These are phyloP conservation scores for Aureobasidium sp. DNA, from an alignment of 2,329 filamentous ascomycete species.

Conservation along the genomic window DNA sequence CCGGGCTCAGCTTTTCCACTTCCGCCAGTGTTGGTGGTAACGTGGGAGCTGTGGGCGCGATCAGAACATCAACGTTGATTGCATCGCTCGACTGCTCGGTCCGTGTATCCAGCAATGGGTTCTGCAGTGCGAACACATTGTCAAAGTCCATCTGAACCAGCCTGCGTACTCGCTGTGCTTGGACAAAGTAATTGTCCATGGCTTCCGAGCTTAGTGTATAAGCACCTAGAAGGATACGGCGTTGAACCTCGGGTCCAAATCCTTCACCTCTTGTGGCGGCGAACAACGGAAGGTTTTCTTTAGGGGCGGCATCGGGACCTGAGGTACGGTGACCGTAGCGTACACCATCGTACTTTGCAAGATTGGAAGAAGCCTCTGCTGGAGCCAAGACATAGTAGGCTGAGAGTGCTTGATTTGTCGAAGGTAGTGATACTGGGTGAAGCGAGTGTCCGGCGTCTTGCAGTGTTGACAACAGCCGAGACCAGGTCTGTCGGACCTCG, in stretches of 20 bases:
- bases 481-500: conserved; percentile 62
- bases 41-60: conserved; percentile 80
- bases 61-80: conserved; percentile 65
- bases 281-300: conserved; percentile 46
- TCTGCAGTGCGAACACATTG: conserved; percentile 58
- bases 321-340: conserved; percentile 62
- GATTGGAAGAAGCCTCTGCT: conserved; percentile 89
- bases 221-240: conserved; percentile 79
- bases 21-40: conserved; percentile 57
- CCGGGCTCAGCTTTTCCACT: conserved; percentile 43
- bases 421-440: conserved; percentile 69
- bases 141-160: conserved; percentile 84
- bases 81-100: conserved; percentile 12
- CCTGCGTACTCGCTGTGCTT: conserved; percentile 79
- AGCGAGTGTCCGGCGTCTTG: conserved; percentile 59
- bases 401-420: conserved; percentile 75
- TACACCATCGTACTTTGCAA: conserved; percentile 95
- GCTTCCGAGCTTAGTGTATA: conserved; percentile 85
- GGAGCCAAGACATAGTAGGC: conserved; percentile 95
- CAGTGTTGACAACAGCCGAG: conserved; percentile 50
- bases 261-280: conserved; percentile 62
- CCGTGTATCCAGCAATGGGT: conserved; percentile 50
- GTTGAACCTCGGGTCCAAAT: conserved; percentile 77
- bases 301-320: conserved; percentile 41
- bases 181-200: conserved; percentile 93